Conservation (phyloP, 192 early-diverging fungal species). For the Coemansia sp. region DNA sequence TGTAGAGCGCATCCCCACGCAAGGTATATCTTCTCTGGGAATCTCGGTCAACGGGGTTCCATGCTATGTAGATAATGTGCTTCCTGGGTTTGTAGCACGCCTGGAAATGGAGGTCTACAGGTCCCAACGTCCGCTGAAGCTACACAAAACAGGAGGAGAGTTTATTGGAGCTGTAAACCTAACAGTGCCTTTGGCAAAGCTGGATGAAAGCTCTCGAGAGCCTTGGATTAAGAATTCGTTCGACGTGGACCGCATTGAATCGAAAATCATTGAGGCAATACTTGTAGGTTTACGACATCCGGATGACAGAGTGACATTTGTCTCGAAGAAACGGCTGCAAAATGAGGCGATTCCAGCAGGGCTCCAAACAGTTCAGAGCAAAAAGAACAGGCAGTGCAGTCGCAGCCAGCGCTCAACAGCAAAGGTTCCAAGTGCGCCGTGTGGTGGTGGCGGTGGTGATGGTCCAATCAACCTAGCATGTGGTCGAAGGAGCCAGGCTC, state of each 20-base stretch:
- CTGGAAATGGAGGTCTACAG: constrained; percentile 11
- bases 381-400: not conserved
- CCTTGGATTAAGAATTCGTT: constrained; percentile 16
- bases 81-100: constrained; percentile 17
- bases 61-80: constrained; percentile 12
- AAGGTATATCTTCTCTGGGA: constrained; percentile 3
- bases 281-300: not conserved
- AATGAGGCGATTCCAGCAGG: not conserved
- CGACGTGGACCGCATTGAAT: constrained; percentile 17
- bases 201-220: constrained; percentile 21
- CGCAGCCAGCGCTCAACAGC: not conserved
- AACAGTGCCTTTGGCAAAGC: constrained; percentile 9
- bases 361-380: not conserved
- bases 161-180: constrained; percentile 31
- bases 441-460: too few relatives aligned
- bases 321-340: not conserved
- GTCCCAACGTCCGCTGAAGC: not conserved
- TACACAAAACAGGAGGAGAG: not conserved
- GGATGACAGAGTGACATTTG: not conserved
- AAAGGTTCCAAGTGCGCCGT: not conserved
- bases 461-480: too few relatives aligned
- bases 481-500: too few relatives aligned
- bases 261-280: constrained; percentile 9
- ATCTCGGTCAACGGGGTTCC: constrained; percentile 21
- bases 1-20: constrained; percentile 9